Conservation (phyloP, 441 rosid genomes). For the Populus trichocarpa region DNA sequence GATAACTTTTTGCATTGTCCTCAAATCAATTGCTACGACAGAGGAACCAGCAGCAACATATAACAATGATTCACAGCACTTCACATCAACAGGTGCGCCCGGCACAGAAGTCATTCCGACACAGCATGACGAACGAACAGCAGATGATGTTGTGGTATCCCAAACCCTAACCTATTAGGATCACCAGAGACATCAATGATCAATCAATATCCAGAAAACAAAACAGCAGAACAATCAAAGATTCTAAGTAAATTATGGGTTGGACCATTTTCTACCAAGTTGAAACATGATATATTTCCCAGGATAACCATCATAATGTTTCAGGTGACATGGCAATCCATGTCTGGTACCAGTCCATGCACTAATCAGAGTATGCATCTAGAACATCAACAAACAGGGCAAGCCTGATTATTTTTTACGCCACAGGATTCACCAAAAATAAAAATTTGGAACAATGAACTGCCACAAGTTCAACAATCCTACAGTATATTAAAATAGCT, state of each 20-base stretch:
- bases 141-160: conserved; percentile 53
- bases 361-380: background rate
- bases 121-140: conserved; percentile 58
- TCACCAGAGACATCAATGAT: conserved; percentile 2
- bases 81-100: conserved; percentile 52
- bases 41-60: conserved; percentile 64
- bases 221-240: background rate
- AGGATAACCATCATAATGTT: background rate
- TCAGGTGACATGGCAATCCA: background rate
- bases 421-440: background rate
- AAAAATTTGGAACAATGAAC: background rate
- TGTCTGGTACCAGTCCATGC: background rate
- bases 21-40: conserved; percentile 51
- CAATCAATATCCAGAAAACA: conserved; percentile 4
- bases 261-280: background rate
- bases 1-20: conserved; percentile 60
- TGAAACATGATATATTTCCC: background rate
- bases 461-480: background rate
- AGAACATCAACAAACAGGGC: background rate
- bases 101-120: conserved; percentile 58
- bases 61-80: conserved; percentile 54
- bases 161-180: conserved; percentile 59
- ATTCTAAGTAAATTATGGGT: background rate
- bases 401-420: background rate
- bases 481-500: background rate